Evolutionary conservation across 2,329 filamentous ascomycete species (phyloP).

Genomic region (Pseudogymnoascus sp.): DNA sequence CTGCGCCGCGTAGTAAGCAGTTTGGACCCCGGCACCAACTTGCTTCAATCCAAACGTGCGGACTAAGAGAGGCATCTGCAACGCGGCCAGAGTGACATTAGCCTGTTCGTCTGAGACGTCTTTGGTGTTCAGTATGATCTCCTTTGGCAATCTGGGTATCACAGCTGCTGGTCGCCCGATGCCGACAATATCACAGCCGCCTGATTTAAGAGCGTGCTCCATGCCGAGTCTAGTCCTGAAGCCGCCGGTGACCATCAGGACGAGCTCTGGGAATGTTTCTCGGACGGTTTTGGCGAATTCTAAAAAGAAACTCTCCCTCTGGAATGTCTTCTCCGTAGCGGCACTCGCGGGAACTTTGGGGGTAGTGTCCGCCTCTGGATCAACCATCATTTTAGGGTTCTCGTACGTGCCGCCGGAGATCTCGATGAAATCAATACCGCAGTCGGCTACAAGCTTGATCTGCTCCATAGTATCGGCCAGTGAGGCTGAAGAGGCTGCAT

Average conservation of each 20-base stretch:
- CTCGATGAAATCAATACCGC: slow-evolving; percentile 57
- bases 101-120: slow-evolving; percentile 21
- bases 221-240: slow-evolving; percentile 47
- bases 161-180: slow-evolving; percentile 38
- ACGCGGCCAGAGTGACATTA: background rate
- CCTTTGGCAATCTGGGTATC: slow-evolving; percentile 33
- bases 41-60: slow-evolving; percentile 9
- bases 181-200: slow-evolving; percentile 41
- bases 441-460: slow-evolving; percentile 38
- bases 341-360: background rate
- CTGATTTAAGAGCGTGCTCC: slow-evolving; percentile 37
- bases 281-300: slow-evolving; percentile 51
- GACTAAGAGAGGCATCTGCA: background rate
- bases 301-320: slow-evolving; percentile 59
- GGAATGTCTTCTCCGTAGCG: slow-evolving; percentile 36
- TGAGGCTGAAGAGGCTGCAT: slow-evolving; percentile 34
- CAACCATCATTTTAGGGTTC: slow-evolving; percentile 35
- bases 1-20: slow-evolving; percentile 23
- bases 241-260: slow-evolving; percentile 53
- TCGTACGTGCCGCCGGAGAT: slow-evolving; percentile 56
- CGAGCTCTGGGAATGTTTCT: slow-evolving; percentile 33
- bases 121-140: slow-evolving; percentile 28
- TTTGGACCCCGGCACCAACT: slow-evolving; percentile 15
- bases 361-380: slow-evolving; percentile 10
- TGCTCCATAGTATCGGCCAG: slow-evolving; percentile 50